Evolutionary conservation across 495 filamentous ascomycete genomes (phyloP), one percentile per base, ranked within the genome.

Genomic region (Podospora australis): DNA sequence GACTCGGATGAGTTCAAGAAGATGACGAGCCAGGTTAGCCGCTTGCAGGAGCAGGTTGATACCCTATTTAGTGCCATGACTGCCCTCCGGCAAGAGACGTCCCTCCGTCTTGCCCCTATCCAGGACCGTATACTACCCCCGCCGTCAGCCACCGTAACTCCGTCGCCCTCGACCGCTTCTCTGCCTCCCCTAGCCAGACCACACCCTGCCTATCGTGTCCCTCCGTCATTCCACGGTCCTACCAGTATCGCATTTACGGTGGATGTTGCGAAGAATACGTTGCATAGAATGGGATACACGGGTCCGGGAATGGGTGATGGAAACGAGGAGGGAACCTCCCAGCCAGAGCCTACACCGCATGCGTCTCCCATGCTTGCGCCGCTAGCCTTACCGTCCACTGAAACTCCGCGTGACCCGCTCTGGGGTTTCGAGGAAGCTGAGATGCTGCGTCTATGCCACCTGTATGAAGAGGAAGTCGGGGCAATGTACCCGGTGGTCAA

Each of bases 261-360:
- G 48, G 84, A 89, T 53, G 85, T 95, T 4, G 90, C 90, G 19
- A 88, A 87, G 60, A 87, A 81, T 30, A 95, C 88, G 14, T 67
- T 96, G 19, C 86, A 91, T 53, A 88, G 80, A 48, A 94, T 96
- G 88, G 90, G 89, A 2, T 90, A 94, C 49, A 78, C 81, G 6
- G 72, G 70, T 1, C n/a, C n/a, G n/a, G n/a, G n/a, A n/a, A 55
- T 67, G 0, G 55, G 63, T 11, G 83, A 84, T 36, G 77, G 78
- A 40, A 72, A 57, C 23, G 78, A 81, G 21, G 72, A 79, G n/a
- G 78, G 82, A 56, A 42, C 29, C 24, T 26, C 32, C 26, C 66
- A 74, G 11, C 75, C 74, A 0, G 68, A 78, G 16, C 72, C 62
- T 2, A 78, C 79, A 26, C 78, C 82, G 9, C 72, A 74, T 6